Evolutionary conservation across 805 yeast genomes (phyloP), one percentile per base, ranked within the genome.

Genomic region (Kazachstania africana): DNA sequence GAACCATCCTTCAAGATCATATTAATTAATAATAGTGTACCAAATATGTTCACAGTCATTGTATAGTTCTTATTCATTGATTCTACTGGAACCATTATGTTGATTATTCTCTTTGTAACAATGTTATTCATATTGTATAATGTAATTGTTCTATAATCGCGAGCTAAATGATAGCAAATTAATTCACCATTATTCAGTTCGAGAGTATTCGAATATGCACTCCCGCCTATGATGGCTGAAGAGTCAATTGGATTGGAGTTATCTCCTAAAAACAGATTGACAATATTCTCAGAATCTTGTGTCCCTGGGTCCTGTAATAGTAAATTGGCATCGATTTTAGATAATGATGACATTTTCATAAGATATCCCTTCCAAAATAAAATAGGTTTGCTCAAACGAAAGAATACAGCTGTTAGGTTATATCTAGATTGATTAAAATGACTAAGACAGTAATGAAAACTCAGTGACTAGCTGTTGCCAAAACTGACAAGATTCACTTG

Each of bases 1-100:
- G 42, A 16, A 16, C 58, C 57, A 29, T 47, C 40, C n/a, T 42
- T 28, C 10, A 54, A 28, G 10, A 54, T 52, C 16, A 47, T 19
- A 33, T 47, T 48, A 19, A 52, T 36, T 6, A 36, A 22, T 24
- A 54, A 24, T 3, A 23, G 16, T 1, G 22, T 13, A 5, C 26
- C 21, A 12, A 26, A 22, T 3, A 35, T 25, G 9, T 28, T 34
- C 8, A 42, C 22, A 3, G 45, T 34, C 4, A 42, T 24, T 3
- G 55, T 54, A 31, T 45, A 44, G 12, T 48, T 46, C 25, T 36
- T 32, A 26, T 50, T 41, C 39, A 50, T 38, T 6, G 48, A 39
- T n/a, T 37, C 34, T 9, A 36, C 32, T 14, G 55, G 55, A 19
- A 19, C 9, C 9, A 24, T 53, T 36, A 27, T 45, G 42, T 41